Evolutionary conservation across 495 filamentous ascomycete genomes (phyloP).

Genomic region (Hypoxylon crocopeplum): DNA sequence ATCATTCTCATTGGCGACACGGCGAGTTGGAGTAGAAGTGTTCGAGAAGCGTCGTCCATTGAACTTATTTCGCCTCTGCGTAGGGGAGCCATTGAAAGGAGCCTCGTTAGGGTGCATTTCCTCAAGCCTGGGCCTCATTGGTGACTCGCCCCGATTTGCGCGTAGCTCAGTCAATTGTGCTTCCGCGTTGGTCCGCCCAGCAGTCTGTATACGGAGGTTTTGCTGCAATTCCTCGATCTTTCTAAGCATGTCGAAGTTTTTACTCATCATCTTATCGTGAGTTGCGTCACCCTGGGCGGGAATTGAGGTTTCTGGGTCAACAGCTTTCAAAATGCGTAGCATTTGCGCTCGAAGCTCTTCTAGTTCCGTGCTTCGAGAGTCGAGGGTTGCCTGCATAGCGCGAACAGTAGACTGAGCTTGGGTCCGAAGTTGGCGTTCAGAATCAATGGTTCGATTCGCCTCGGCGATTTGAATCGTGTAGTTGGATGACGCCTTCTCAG

Average conservation of each 20-base stretch:
- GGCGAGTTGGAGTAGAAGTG: constrained; percentile 75
- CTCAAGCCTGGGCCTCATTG: constrained; percentile 71
- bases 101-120: constrained; percentile 89
- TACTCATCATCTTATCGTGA: constrained; percentile 55
- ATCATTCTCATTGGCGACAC: constrained; percentile 70
- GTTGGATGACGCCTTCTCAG: constrained; percentile 88
- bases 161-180: constrained; percentile 82
- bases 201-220: constrained; percentile 83
- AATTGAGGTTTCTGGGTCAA: constrained; percentile 73
- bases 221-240: constrained; percentile 89
- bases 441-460: constrained; percentile 86
- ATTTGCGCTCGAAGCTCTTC: constrained; percentile 79
- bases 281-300: constrained; percentile 53
- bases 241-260: constrained; percentile 82
- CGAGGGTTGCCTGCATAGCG: constrained; percentile 77
- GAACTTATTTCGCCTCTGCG: constrained; percentile 74
- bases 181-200: constrained; percentile 83
- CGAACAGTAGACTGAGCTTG: constrained; percentile 89
- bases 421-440: constrained; percentile 81
- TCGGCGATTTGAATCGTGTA: constrained; percentile 86
- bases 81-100: constrained; percentile 76
- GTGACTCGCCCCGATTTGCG: constrained; percentile 76
- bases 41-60: constrained; percentile 76
- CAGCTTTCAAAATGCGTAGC: constrained; percentile 81
- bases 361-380: constrained; percentile 78